Base-by-base conservation (phyloP, 1,284 basidiomycete genomes). In the Phaffia rhodozyma region DNA sequence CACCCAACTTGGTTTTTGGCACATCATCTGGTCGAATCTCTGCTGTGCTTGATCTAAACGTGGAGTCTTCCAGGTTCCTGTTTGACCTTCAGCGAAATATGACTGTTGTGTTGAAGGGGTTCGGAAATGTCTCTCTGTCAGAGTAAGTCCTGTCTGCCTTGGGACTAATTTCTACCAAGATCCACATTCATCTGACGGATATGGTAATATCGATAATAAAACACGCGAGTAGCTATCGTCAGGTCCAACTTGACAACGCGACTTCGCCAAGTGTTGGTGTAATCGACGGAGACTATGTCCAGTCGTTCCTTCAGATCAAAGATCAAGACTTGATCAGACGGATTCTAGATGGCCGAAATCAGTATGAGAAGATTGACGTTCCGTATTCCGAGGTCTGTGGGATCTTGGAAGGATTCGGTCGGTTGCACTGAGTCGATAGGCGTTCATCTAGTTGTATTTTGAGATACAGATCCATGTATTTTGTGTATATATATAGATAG, bases 1-100 rank as follows among this genome's bases (percentile, higher is more conserved):
- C 53, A 5, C 80, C 87, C 0, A 82, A 82, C 64, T 82, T 87
- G 49, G 68, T 93, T 18, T 91, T 87, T 73, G 85, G 88, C 71
- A 89, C 91, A 0, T 79, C 85, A 0, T 83, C 85, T 4, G 92
- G 92, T 3, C 82, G 86, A 32, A 84, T 96, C 53, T 87, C 89
- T 13, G 79, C 87, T n/a, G 77, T 94, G 43, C 76, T 84, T 2
- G 83, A 91, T 64, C 77, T 91, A 27, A 77, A 79, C 25, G 80
- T 85, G 0, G 75, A 85, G n/a, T 49, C 57, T 13, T 62, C 60
- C 2, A 18, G 54, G 4, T 79, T 84, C 48, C 76, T 94, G 70
- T 84, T 84, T 1, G 83, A 81, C 43, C 75, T 96, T 51, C 86
- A 93, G 73, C 81, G 87, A 67, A 93, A 93, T 70, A 77, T 96